These are phyloP conservation scores for Termitomyces sp. DNA, from an alignment of 768 basidiomycete species.

Conservation along the genomic window DNA sequence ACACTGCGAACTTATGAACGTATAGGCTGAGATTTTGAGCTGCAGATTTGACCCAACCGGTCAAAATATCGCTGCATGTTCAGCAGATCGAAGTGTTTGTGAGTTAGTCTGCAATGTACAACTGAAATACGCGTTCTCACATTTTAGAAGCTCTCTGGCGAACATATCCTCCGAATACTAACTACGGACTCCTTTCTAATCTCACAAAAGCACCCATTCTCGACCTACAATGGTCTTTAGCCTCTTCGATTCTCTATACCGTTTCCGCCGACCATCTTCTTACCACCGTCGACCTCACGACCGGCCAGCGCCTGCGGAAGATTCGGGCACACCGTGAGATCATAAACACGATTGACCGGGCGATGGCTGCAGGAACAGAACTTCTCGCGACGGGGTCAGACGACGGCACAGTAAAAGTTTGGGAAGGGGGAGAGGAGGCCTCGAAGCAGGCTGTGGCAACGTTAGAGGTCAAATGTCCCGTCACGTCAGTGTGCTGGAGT, in stretches of 20 bases:
- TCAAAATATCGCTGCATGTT: conserved; percentile 90
- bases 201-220: conserved; percentile 89
- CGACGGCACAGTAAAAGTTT: conserved; percentile 88
- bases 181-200: conserved; percentile 83
- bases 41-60: conserved; percentile 95
- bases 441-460: conserved; percentile 71
- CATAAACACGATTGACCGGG: conserved; percentile 86
- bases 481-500: conserved; percentile 91
- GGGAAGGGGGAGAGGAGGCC: conserved; percentile 83
- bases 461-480: conserved; percentile 85
- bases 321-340: conserved; percentile 90
- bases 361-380: conserved; percentile 81
- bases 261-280: conserved; percentile 90
- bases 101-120: conserved; percentile 31
- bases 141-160: conserved; percentile 71
- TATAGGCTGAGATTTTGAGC: conserved; percentile 80
- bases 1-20: neutral
- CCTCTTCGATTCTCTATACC: conserved; percentile 69
- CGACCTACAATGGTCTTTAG: conserved; percentile 88
- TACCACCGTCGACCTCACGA: conserved; percentile 71
- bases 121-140: conserved; percentile 2
- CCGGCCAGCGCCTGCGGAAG: conserved; percentile 77
- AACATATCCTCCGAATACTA: conserved; percentile 88
- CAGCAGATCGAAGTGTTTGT: conserved; percentile 89
- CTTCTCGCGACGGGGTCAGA: conserved; percentile 87